A percentile compares a stretch with the other conserved stretches of the same genome.
phyloP scores from a whole-genome alignment of 208 protist genomes.

The Crithidia sp. region DNA sequence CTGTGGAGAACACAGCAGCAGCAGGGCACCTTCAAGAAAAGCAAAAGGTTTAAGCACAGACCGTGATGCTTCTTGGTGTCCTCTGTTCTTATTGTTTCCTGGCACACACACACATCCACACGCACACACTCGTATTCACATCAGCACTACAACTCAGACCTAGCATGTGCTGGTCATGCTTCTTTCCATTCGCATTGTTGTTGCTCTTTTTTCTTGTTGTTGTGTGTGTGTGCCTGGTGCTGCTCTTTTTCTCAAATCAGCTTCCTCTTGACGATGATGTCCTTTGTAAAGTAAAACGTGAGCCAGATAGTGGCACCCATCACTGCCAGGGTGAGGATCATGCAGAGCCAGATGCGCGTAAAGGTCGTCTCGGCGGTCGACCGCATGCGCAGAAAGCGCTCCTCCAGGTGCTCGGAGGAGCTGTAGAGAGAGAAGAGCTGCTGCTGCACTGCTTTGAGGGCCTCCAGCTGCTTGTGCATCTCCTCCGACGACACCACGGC shows the following conservation, averaged over 20 bases:
- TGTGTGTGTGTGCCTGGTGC: background rate
- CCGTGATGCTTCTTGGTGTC: too few relatives aligned
- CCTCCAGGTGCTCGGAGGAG: slow-evolving; percentile 21
- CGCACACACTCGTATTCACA: too few relatives aligned
- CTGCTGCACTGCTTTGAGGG: slow-evolving; percentile 24
- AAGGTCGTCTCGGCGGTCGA: slow-evolving; percentile 57
- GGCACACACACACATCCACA: too few relatives aligned
- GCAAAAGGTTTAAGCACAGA: too few relatives aligned
- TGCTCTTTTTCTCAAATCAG: slow-evolving; percentile 30
- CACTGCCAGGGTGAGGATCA: slow-evolving; percentile 13
- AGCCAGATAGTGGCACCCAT: slow-evolving; percentile 33
- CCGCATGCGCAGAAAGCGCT: slow-evolving; percentile 42
- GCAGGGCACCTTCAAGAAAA: too few relatives aligned
- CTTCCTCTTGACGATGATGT: slow-evolving; percentile 56
- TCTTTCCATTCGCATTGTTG: slow-evolving; percentile 1
- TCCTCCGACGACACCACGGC: slow-evolving; percentile 32
- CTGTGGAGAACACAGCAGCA: too few relatives aligned
- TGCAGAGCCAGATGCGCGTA: slow-evolving; percentile 57
- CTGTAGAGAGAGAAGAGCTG: slow-evolving; percentile 32
- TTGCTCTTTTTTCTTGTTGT: background rate
- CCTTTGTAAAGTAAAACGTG: slow-evolving; percentile 52
- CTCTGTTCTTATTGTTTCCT: too few relatives aligned
- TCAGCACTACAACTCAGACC: too few relatives aligned
- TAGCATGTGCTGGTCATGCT: background rate
- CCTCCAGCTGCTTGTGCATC: slow-evolving; percentile 27